Evolutionary conservation across 1,139 yeast species (phyloP).

Genomic region (Suhomyces guaymorum): DNA sequence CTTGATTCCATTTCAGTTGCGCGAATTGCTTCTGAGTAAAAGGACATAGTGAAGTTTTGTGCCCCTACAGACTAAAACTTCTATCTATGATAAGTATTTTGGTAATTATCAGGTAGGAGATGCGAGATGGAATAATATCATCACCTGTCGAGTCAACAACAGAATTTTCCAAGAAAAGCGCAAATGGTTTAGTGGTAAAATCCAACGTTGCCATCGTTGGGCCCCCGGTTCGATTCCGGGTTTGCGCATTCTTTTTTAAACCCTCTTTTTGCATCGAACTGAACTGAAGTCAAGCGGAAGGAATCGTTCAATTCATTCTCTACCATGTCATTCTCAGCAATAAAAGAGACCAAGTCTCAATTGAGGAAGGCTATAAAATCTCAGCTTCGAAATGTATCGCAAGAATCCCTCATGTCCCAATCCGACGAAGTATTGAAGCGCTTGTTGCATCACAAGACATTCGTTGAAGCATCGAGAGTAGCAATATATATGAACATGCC

Average conservation of each 20-base stretch:
- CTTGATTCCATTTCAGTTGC: too few relatives aligned
- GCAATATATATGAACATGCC: slow-evolving; percentile 74
- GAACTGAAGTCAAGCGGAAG: too few relatives aligned
- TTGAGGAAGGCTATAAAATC: slow-evolving; percentile 14
- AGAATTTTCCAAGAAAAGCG: slow-evolving; percentile 3
- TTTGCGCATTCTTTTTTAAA: slow-evolving; percentile 10
- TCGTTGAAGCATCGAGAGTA: slow-evolving; percentile 46
- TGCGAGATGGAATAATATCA: too few relatives aligned
- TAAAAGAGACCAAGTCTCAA: slow-evolving; percentile 13
- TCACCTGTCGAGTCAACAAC: too few relatives aligned
- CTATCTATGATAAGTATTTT: too few relatives aligned
- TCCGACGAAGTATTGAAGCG: slow-evolving; percentile 24
- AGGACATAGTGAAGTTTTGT: too few relatives aligned
- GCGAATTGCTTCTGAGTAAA: too few relatives aligned
- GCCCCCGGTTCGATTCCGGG: slow-evolving; percentile 12
- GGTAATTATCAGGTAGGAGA: too few relatives aligned
- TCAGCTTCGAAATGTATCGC: slow-evolving; percentile 9
- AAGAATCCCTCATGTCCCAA: slow-evolving; percentile 12
- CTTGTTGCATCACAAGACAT: slow-evolving; percentile 37
- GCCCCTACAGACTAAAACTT: too few relatives aligned
- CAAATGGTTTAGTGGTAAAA: slow-evolving; percentile 10
- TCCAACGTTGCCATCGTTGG: slow-evolving; percentile 11
- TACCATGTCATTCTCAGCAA: slow-evolving; percentile 3
- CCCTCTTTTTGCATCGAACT: too few relatives aligned
- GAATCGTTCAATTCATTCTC: too few relatives aligned